Conservation (phyloP, 495 filamentous ascomycete species). For the Elaphomyces granulatus region DNA sequence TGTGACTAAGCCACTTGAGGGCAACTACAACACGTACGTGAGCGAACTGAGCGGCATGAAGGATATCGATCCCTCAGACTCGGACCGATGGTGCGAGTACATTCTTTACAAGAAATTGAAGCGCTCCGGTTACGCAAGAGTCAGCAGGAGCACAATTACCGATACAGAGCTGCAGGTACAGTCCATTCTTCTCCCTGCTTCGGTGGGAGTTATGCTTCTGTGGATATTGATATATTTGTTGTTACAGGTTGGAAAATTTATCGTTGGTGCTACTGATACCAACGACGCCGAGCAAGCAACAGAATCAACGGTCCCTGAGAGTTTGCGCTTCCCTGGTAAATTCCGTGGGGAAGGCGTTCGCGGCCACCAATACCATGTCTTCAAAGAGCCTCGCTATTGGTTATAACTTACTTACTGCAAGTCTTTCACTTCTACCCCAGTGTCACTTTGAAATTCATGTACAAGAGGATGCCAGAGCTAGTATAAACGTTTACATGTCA, state of each 20-base stretch:
- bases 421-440: too few species aligned
- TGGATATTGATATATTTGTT: constrained; percentile 8
- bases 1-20: constrained; percentile 76
- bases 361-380: constrained; percentile 91
- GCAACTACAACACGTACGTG: constrained; percentile 97
- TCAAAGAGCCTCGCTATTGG: constrained; percentile 78
- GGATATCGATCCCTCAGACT: constrained; percentile 86
- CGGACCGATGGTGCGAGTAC: constrained; percentile 99
- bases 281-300: constrained; percentile 44
- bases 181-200: neutral
- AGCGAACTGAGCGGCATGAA: constrained; percentile 77
- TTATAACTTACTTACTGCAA: too few species aligned
- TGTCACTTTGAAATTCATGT: too few species aligned
- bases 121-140: constrained; percentile 76
- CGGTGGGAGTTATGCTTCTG: neutral
- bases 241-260: constrained; percentile 77
- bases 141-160: constrained; percentile 81
- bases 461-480: too few species aligned
- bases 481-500: too few species aligned
- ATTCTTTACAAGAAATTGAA: constrained; percentile 86
- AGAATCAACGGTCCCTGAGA: constrained; percentile 55
- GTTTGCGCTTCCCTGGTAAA: constrained; percentile 70
- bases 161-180: constrained; percentile 90
- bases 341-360: constrained; percentile 79
- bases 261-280: constrained; percentile 56